Percentiles rank a stretch among this genome's conserved stretches.
phyloP scores from a whole-genome alignment of 2,329 filamentous ascomycete genomes.

The Trichoderma sp. region DNA sequence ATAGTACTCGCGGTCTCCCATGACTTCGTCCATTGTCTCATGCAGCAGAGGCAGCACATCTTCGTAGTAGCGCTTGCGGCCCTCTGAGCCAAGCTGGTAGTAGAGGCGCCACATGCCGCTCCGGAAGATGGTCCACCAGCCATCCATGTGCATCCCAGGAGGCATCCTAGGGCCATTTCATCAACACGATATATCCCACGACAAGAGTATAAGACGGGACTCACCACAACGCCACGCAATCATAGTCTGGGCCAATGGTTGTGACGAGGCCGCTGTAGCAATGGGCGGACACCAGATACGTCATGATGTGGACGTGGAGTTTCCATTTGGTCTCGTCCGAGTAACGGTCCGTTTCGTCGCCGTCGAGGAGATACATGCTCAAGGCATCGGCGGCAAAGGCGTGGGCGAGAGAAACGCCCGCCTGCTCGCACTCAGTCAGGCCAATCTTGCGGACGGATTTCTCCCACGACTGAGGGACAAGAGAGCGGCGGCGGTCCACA shows the following conservation, averaged over 20 bases:
- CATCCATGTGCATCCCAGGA: conserved; percentile 70
- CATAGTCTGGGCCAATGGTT: conserved; percentile 73
- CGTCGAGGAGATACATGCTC: conserved; percentile 72
- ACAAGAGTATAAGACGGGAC: conserved; percentile 38
- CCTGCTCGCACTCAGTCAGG: conserved; percentile 69
- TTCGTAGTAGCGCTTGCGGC: conserved; percentile 71
- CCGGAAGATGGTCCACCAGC: conserved; percentile 69
- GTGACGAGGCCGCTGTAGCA: conserved; percentile 73
- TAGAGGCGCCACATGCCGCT: conserved; percentile 77
- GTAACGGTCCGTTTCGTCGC: conserved; percentile 64
- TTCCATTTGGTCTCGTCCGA: conserved; percentile 71
- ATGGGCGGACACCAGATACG: conserved; percentile 75
- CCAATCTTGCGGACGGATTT: conserved; percentile 63
- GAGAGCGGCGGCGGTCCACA: conserved; percentile 40
- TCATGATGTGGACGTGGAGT: conserved; percentile 75
- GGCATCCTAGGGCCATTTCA: neutral
- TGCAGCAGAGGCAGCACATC: conserved; percentile 77
- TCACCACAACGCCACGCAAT: conserved; percentile 78
- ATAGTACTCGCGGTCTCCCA: conserved; percentile 70
- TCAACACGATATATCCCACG: neutral
- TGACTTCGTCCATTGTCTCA: conserved; percentile 67
- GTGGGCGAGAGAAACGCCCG: conserved; percentile 71
- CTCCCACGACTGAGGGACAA: conserved; percentile 56
- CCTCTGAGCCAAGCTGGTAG: conserved; percentile 73
- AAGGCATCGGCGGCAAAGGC: conserved; percentile 77